phyloP scores from a whole-genome alignment of 805 yeast genomes.

The Nakazawaea pomicola region DNA sequence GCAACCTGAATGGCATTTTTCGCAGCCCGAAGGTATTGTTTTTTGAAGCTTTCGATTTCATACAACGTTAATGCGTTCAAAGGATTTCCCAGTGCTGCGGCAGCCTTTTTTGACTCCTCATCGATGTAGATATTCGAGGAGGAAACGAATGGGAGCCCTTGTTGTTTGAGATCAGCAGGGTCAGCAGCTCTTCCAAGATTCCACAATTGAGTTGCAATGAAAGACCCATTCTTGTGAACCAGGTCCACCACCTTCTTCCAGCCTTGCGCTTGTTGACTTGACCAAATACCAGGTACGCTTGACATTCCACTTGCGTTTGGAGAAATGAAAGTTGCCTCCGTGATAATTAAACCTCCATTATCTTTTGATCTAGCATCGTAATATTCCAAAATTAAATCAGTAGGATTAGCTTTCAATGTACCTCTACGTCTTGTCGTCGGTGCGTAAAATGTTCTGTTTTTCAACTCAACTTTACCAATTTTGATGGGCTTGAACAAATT shows the following conservation, averaged over 20 bases:
- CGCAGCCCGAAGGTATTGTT: conserved; percentile 18
- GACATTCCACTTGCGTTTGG: conserved; percentile 18
- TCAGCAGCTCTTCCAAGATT: conserved; percentile 28
- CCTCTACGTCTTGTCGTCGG: conserved; percentile 49
- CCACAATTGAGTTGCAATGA: conserved; percentile 41
- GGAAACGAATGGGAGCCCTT: conserved; percentile 36
- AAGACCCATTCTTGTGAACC: conserved; percentile 41
- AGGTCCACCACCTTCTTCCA: conserved; percentile 32
- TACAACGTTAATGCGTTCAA: conserved; percentile 21
- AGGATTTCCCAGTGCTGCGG: background rate
- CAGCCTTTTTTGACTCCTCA: conserved; percentile 13
- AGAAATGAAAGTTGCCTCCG: conserved; percentile 8
- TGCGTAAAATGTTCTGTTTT: conserved; percentile 40
- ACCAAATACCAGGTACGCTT: conserved; percentile 40
- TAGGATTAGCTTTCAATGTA: conserved; percentile 31
- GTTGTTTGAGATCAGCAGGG: conserved; percentile 27
- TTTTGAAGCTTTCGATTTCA: conserved; percentile 11
- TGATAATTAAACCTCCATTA: conserved; percentile 45
- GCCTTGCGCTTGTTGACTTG: conserved; percentile 37
- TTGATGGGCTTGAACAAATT: conserved; percentile 38
- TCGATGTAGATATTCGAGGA: conserved; percentile 33
- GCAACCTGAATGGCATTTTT: conserved; percentile 20
- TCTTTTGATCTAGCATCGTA: conserved; percentile 43
- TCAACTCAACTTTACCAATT: conserved; percentile 32
- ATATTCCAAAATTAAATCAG: conserved; percentile 36